A percentile compares a stretch with the other conserved stretches of the same genome.
Conservation (phyloP, 805 yeast species). For the Maudiozyma barnettii region DNA sequence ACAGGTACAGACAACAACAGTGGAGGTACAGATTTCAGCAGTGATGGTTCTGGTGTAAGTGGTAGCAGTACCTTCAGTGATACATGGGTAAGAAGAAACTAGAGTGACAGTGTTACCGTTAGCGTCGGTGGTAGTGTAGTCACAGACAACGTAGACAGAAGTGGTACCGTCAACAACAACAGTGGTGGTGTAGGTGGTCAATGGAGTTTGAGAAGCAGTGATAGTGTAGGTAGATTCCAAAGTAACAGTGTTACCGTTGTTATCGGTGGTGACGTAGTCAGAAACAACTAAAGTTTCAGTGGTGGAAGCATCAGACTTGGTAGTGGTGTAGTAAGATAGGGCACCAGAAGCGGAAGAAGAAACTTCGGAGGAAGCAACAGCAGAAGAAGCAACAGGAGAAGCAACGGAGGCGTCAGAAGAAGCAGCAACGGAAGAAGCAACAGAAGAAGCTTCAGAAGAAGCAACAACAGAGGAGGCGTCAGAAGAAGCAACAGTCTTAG, state of each 20-base stretch:
- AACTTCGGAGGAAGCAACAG: neutral
- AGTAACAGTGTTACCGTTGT: conserved; percentile 1
- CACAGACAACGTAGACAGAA: conserved; percentile 1
- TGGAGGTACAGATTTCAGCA: conserved; percentile 1
- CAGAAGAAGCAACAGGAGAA: neutral
- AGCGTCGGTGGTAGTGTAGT: conserved; percentile 2
- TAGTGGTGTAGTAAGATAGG: conserved; percentile 2
- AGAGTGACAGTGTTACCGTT: conserved; percentile 1
- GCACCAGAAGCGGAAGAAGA: neutral
- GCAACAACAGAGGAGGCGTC: neutral
- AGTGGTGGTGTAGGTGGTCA: conserved; percentile 4
- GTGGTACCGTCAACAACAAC: neutral
- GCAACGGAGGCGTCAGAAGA: neutral
- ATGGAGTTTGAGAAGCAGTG: neutral
- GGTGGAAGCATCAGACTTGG: neutral
- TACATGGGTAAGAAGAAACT: conserved; percentile 1
- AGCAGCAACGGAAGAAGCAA: neutral
- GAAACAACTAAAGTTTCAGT: neutral
- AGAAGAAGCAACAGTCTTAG: neutral
- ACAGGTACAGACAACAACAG: conserved; percentile 3
- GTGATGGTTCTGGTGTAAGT: conserved; percentile 3
- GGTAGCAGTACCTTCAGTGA: conserved; percentile 1
- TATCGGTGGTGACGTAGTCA: conserved; percentile 1
- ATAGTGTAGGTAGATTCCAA: conserved; percentile 1
- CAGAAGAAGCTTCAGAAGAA: neutral